Evolutionary conservation across 371 early-diverging fungal genomes (phyloP).

Genomic region (Nematocida minor): DNA sequence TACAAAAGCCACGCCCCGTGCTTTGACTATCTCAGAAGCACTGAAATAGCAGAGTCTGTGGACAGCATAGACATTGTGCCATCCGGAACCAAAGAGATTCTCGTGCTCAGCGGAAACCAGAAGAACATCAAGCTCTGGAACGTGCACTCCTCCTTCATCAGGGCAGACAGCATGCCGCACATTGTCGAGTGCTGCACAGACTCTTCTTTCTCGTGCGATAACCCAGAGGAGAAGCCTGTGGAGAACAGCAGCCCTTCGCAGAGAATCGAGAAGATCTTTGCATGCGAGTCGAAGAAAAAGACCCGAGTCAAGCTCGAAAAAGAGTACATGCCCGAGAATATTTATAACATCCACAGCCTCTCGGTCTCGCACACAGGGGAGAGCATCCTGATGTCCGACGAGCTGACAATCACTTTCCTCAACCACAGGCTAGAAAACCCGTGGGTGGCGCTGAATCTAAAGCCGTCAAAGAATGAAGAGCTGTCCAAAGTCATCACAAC

Average conservation of each 20-base stretch:
- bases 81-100: slow-evolving; percentile 45
- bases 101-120: slow-evolving; percentile 57
- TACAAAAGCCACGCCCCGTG: slow-evolving; percentile 77
- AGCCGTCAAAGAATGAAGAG: slow-evolving; percentile 95
- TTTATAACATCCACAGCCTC: slow-evolving; percentile 95
- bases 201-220: not conserved
- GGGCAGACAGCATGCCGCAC: slow-evolving; percentile 3
- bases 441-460: slow-evolving; percentile 80
- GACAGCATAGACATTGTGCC: slow-evolving; percentile 86
- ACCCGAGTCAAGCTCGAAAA: slow-evolving; percentile 16
- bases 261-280: slow-evolving; percentile 4
- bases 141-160: slow-evolving; percentile 40
- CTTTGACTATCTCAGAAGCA: slow-evolving; percentile 95
- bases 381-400: slow-evolving; percentile 90
- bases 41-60: slow-evolving; percentile 97
- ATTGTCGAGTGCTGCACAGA: slow-evolving; percentile 37
- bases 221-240: not conserved
- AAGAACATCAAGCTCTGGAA: slow-evolving; percentile 57
- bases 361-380: slow-evolving; percentile 89
- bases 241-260: not conserved
- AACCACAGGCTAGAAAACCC: slow-evolving; percentile 70
- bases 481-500: slow-evolving; percentile 94
- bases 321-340: slow-evolving; percentile 83
- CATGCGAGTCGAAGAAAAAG: not conserved
- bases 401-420: slow-evolving; percentile 92